Evolutionary conservation across 352 stramenopile genomes (phyloP), one percentile per base, ranked within the genome.

Genomic region (Phytophthora litchii): DNA sequence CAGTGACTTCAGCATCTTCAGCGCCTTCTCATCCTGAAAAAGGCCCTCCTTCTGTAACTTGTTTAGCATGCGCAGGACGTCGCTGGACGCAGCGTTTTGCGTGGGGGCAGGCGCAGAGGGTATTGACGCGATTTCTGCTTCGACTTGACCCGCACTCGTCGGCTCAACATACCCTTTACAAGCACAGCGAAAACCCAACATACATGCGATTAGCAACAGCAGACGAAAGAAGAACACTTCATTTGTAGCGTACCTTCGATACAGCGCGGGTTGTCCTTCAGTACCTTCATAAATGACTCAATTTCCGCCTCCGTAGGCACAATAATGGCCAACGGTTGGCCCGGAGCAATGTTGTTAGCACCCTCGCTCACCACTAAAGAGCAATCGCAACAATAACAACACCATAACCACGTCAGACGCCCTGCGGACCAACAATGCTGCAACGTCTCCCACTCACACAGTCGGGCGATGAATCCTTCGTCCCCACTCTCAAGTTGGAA

Each of bases 1-100:
- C 14, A 94, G 75, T 38, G 84, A 93, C 62, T 94, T 95, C 42
- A 95, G 76, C 58, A 81, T 59, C 53, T 95, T 95, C 32, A 91
- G 72, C 16, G 75, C 56, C 46, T 74, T 74, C 32, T 91, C 86
- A 43, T 89, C 69, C 42, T 65, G 53, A 45, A 95, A 88, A 27
- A 67, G 70, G 4, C 86, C 84, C 45, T 93, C 86, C 51, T 95
- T 94, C 31, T 95, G 75, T 55, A 95, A 62, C 46, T 90, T 83
- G 53, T 85, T 76, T 45, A 95, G 63, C 60, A 78, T 70, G 7
- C 84, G 83, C 43, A 95, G 74, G 44, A 95, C 76, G 21, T 89
- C 83, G 35, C 80, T 86, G 34, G 49, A 86, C 56, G 38, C 80
- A 36, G 62, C 74, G 60, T 53, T 85, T 58, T 65, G 54, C 20